Conservation (phyloP, 129 eudicot species). For the Heracleum sosnowskyi region DNA sequence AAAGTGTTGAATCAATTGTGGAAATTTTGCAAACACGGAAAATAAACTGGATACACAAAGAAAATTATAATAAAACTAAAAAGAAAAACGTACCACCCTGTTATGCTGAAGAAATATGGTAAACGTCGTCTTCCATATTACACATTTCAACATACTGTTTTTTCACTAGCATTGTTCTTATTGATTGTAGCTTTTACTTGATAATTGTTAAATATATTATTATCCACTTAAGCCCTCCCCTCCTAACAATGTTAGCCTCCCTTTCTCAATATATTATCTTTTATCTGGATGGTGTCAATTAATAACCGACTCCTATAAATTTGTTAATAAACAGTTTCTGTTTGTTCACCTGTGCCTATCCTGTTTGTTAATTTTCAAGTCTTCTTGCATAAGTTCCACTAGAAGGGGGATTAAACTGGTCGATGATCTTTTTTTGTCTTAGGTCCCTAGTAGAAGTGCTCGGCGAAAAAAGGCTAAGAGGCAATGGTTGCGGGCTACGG, state of each 20-base stretch:
- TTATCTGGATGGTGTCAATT: not conserved
- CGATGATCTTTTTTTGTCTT: not conserved
- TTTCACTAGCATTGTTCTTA: not conserved
- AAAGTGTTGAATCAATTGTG: not conserved
- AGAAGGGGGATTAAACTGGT: not conserved
- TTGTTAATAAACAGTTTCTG: not conserved
- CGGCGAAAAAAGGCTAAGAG: conserved; percentile 69
- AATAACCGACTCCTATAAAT: not conserved
- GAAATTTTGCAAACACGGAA: not conserved
- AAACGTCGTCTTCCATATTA: not conserved
- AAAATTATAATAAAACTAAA: not conserved
- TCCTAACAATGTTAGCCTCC: not conserved
- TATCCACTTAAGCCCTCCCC: not conserved
- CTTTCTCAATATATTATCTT: not conserved
- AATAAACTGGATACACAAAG: not conserved
- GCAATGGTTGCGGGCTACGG: conserved; percentile 50
- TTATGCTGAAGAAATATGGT: not conserved
- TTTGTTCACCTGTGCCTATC: too few species aligned
- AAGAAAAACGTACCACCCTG: not conserved
- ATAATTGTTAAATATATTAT: not conserved
- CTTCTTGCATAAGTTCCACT: not conserved
- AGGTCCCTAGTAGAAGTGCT: conserved; percentile 88
- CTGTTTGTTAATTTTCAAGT: not conserved
- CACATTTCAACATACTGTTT: not conserved
- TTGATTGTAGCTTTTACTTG: not conserved